Evolutionary conservation across 495 filamentous ascomycete genomes (phyloP), one percentile per base, ranked within the genome.

Genomic region (Penicillium paradoxum): DNA sequence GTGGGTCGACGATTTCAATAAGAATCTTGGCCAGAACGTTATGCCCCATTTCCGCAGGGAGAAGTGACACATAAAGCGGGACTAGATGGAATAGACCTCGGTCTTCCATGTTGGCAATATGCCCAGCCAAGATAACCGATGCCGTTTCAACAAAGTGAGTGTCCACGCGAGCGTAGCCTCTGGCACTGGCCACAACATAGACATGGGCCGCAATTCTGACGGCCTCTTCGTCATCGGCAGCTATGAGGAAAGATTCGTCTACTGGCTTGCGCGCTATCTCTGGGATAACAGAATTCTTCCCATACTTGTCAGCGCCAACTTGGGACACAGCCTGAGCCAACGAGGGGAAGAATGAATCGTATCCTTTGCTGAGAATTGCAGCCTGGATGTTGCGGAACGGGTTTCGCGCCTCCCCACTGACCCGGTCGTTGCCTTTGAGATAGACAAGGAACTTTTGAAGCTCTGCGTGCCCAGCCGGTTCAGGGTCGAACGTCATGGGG

Each of bases 31-130:
- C 73, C 39, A 83, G 62, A 19, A 75, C 74, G 17, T 55, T 60
- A 10, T 75, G 61, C 7, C 68, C 68, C 60, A 73, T 69, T n/a
- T 68, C 51, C 0, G 65, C 69, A 6, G 80, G 78, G 2, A 98
- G 74, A 57, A 87, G 83, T 22, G 89, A 86, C 33, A 87, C 91
- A 69, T 99, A 99, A 3, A 92, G 74, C 4, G 92, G 91, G 46
- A 95, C 83, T 36, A 91, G 68, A 42, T 90, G 82, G 38, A 85
- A 79, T 41, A 93, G 78, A 9, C 83, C 80, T 27, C 79, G 78
- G 32, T 84, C 70, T 24, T 85, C 79, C 11, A 97, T 76, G 51
- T 86, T 85, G 55, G 88, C 82, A 51, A 95, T 84, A 63, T 97
- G 97, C 14, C 81, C 84, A 43, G 73, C 66, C 1, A 88, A 78